A percentile compares a stretch with the other conserved stretches of the same genome.
These are phyloP conservation scores for Hordeum vulgare DNA, from an alignment of 176 grass and related monocot genomes.

Conservation along the genomic window MorexV3_pseudomolecules_assembly NC_058522.1:469682409-469682908, in stretches of 20 bases:
- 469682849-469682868: slow-evolving; percentile 79
- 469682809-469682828: slow-evolving; percentile 54
- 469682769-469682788: not conserved
- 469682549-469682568: slow-evolving; percentile 36
- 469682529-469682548: not conserved
- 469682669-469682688: slow-evolving; percentile 39
- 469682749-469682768: not conserved
- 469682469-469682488: no score
- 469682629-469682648: slow-evolving; percentile 54
- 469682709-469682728: not conserved
- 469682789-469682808: slow-evolving; percentile 49
- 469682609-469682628: slow-evolving; percentile 39
- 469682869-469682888: slow-evolving; percentile 94
- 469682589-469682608: slow-evolving; percentile 40
- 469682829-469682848: slow-evolving; percentile 62
- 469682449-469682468: no score
- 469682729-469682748: not conserved
- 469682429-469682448: no score
- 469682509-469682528: no score
- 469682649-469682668: slow-evolving; percentile 45
- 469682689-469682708: not conserved
- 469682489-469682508: not conserved
- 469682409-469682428: no score
- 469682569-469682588: slow-evolving; percentile 15
- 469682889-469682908: slow-evolving; percentile 89